Evolutionary conservation across 2,329 filamentous ascomycete species (phyloP).

Genomic region (Thielaviopsis euricoi): DNA sequence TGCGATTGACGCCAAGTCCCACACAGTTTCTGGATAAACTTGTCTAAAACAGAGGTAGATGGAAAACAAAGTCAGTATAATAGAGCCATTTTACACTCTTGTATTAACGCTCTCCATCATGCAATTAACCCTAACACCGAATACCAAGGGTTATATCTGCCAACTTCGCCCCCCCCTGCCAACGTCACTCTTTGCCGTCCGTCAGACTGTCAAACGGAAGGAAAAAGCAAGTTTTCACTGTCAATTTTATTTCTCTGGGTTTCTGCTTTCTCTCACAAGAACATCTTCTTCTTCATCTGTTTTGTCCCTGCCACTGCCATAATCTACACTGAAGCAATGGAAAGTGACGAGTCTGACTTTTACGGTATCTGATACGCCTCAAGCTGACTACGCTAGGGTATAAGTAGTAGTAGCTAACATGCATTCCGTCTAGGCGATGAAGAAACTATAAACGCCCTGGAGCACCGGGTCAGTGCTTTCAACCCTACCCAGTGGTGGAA

Average conservation of each 20-base stretch:
- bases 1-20: too few species aligned
- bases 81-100: too few species aligned
- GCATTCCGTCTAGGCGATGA: conserved; percentile 32
- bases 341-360: conserved; percentile 14
- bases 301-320: not conserved
- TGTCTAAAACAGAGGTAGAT: too few species aligned
- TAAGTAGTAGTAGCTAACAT: too few species aligned
- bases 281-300: not conserved
- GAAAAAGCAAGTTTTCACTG: not conserved
- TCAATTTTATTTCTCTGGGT: not conserved
- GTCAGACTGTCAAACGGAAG: not conserved
- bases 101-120: not conserved
- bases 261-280: too few species aligned
- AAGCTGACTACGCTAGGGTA: not conserved
- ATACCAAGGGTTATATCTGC: not conserved
- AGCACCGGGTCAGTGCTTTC: conserved; percentile 33
- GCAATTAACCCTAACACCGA: not conserved
- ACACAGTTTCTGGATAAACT: too few species aligned
- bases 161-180: too few species aligned
- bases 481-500: conserved; percentile 34
- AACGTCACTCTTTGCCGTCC: not conserved
- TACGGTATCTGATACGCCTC: conserved; percentile 12
- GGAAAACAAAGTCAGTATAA: too few species aligned
- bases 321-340: conserved; percentile 1
- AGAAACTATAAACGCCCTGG: conserved; percentile 28